Evolutionary conservation across 371 early-diverging fungal genomes (phyloP), one percentile per base, ranked within the genome.

Genomic region (Mucor indicus): DNA sequence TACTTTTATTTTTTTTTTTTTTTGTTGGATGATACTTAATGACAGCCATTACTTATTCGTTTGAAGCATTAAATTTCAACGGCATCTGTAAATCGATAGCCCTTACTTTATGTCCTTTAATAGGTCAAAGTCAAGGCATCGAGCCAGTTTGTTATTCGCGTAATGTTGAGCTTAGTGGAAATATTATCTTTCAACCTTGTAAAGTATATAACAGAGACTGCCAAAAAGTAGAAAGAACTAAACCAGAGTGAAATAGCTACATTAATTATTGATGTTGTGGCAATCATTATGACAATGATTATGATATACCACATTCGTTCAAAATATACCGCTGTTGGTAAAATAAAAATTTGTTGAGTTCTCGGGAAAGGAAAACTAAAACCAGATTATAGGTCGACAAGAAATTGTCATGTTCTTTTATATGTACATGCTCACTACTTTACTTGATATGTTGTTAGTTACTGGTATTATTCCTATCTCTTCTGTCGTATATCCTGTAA

Each of bases 351-450:
- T 53, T 44, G 20, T 39, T 38, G 21, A 38, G 23, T 16, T 29
- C 12, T 12, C 30, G 30, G 6, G 6, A 6, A 29, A 12, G 12
- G 12, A 12, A 29, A 12, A 6, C 12, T 29, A 29, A 8, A 12
- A 29, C 30, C 8, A 8, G 20, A 12, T 50, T 9, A 9, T 53
- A 84, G 87, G 89, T 38, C 89, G 95, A 44, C 91, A 91, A 74
- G 95, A 95, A 72, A 93, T 95, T 58, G 89, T 91, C 44, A 81
- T 90, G 80, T 91, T 92, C 67, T 93, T 93, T 60, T 95, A 93
- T 63, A 65, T 91, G 51, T 95, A 91, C 68, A 72, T 85, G 54
- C 48, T 84, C 12, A 72, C 79, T 43, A 73, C 77, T 33, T 60
- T 91, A 20, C 67, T 92, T 21, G 94, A 93, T 64, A 84, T 93